Evolutionary conservation across 768 basidiomycete genomes (phyloP), one percentile per base, ranked within the genome.

Genomic region (Clavulina sp.): DNA sequence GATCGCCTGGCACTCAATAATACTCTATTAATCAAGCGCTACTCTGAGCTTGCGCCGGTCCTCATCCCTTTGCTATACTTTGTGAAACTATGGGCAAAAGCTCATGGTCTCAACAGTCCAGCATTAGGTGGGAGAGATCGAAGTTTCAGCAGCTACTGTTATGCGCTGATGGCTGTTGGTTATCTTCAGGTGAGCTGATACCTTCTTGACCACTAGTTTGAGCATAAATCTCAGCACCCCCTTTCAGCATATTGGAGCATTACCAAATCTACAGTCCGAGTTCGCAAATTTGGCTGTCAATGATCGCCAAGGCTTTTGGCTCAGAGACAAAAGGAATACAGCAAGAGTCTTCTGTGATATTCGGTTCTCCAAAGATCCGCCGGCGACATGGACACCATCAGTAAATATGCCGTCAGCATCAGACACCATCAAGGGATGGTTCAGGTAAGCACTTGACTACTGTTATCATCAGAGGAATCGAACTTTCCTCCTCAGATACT

Each of bases 11-110:
- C 80, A 1, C 51, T 70, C 2, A 53, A 65, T 32, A 78, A 75
- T 55, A 75, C 78, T 0, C 53, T 63, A 3, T 62, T 83, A 49
- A 63, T 82, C 52, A 64, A 62, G 41, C 60, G 62, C 7, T 83
- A 82, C 62, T 75, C 72, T 52, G 60, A 68, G 30, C 57, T 72
- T 0, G 64, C 62, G 3, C 73, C 75, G 0, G 28, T 48, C 49
- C 53, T 70, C 1, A 64, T 68, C 1, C 64, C 68, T 3, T 55
- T 79, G 57, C 54, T 78, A 4, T 58, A 62, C 43, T 61, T 66
- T 31, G 66, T 81, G 61, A 81, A 82, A 61, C 54, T 60, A 18
- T 83, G 80, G 80, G 77, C 79, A 7, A 71, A 70, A 50, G 67
- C 70, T 24, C 64, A 70, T 3, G 71, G 66, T 0, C 61, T 79